Base-by-base conservation (phyloP, 495 filamentous ascomycete species). In the Hypoxylon lienhwacheense region DNA sequence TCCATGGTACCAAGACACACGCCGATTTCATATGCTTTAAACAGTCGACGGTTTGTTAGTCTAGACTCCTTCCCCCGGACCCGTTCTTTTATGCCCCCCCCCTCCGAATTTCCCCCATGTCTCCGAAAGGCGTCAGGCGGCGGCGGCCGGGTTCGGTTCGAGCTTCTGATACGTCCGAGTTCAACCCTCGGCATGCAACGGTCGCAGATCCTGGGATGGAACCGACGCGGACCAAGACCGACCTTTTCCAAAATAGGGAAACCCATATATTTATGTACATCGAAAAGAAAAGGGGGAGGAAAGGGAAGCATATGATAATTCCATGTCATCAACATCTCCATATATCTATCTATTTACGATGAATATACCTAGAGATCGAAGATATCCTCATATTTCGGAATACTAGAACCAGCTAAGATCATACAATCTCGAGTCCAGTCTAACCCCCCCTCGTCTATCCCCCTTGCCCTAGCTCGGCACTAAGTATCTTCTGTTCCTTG, bases 61-160 rank as follows among this genome's bases (percentile, higher is more conserved):
- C n/a, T n/a, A n/a, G n/a, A 34, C 57, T 49, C 49, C 57, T 53
- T n/a, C 56, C 50, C 57, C 57, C 57, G 51, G 57, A 51, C 51
- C 57, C 57, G 34, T 47, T 11, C 5, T 54, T 12, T 46, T 42
- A 19, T 20, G n/a, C 31, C 2, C 5, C 55, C 33, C 46, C 56
- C 31, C 2, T 7, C 55, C 33, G 40, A 50, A 26, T 20, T 21
- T 55, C 51, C 56, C 50, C 56, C 50, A 55, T 49, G 33, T 43
- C 21, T 55, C 45, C 28, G 35, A 24, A 10, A n/a, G n/a, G n/a
- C 4, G 17, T 15, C 25, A 20, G 5, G 10, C n/a, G 34, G 34
- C 44, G 28, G 45, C 33, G 26, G 50, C 32, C 19, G 50, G 50
- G 34, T 25, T 55, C 39, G 40, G 34, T 20, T 46, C 5, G 0